Base-by-base conservation (phyloP, 2,329 filamentous ascomycete species). In the Lasiodiplodia sp. region DNA sequence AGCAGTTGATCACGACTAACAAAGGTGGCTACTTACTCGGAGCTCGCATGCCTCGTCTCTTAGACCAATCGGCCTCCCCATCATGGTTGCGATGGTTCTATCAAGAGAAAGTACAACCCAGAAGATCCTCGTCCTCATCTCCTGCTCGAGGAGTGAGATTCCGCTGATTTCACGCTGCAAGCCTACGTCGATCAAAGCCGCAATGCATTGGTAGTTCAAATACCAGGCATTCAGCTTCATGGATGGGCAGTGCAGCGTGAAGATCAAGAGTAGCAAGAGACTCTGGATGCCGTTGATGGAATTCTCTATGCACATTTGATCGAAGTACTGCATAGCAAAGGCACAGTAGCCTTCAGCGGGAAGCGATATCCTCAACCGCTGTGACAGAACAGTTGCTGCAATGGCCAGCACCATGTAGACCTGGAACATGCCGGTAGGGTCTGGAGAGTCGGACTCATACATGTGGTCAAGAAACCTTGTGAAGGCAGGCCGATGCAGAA, bases 21-120 rank as follows among this genome's bases (percentile, higher is more conserved):
- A 47, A 16, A 77, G 74, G 2, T 69, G 69, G 4, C 77, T 47
- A 56, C 78, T 73, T 71, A 86, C 84, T 51, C 84, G 75, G n/a
- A 87, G 75, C 16, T 87, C 85, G 51, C 85, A 86, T 0, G 84
- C 85, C 70, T 87, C 86, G 55, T 87, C 86, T 57, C 86, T 78
- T 2, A 87, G 71, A 0, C 85, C 85, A 64, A 87, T 85, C 0
- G 86, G 86, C 1, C 86, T 79, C 0, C 86, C 86, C 84, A 87
- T 86, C 76, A 86, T 87, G 0, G 85, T 87, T 2, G 83, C 83
- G 40, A 87, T 78, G 0, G 80, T 82, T 16, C 86, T 79, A 67
- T 87, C 86, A 5, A 87, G 77, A 0, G 79, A 83, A 34, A 85
- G 85, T 3, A 85, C 83, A 0, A 84, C 83, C 86, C 86, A 87